These are phyloP conservation scores for Prasinococcaceae sp. DNA, from an alignment of 139 green algal genomes.

Conservation along the genomic window DNA sequence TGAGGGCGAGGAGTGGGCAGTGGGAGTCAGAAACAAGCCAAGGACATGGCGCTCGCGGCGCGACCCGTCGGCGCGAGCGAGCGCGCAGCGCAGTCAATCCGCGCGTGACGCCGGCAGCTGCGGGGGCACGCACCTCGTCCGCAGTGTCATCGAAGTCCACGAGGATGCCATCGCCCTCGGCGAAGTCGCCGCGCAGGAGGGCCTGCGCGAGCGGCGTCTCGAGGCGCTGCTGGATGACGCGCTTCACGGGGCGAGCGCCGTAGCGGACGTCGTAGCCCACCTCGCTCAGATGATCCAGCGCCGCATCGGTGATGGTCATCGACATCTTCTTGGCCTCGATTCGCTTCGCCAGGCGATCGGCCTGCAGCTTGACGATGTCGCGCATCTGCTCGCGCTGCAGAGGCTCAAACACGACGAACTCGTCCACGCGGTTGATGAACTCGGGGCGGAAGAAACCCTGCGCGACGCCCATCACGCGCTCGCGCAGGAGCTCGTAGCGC, in stretches of 20 bases:
- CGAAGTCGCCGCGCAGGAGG: conserved; percentile 54
- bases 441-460: conserved; percentile 81
- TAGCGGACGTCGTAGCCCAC: conserved; percentile 83
- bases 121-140: too few species aligned
- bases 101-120: too few species aligned
- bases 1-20: too few species aligned
- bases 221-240: conserved; percentile 86
- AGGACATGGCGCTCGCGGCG: too few species aligned
- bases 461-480: conserved; percentile 42
- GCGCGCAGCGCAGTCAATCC: too few species aligned
- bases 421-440: conserved; percentile 94
- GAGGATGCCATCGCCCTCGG: conserved; percentile 49
- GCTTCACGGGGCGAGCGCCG: conserved; percentile 90
- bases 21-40: too few species aligned
- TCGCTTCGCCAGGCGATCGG: conserved; percentile 43
- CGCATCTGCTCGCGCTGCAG: conserved; percentile 61
- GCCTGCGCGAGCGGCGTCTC: conserved; percentile 81
- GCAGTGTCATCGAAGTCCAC: conserved; percentile 39
- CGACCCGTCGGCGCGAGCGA: too few species aligned
- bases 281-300: conserved; percentile 56
- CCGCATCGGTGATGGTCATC: conserved; percentile 42
- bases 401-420: conserved; percentile 91
- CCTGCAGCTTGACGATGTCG: conserved; percentile 51
- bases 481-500: conserved; percentile 5
- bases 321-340: conserved; percentile 75